These are phyloP conservation scores for Phalaenopsis aphrodite DNA, from an alignment of 106 monocot genomes.

Conservation along the genomic window DNA sequence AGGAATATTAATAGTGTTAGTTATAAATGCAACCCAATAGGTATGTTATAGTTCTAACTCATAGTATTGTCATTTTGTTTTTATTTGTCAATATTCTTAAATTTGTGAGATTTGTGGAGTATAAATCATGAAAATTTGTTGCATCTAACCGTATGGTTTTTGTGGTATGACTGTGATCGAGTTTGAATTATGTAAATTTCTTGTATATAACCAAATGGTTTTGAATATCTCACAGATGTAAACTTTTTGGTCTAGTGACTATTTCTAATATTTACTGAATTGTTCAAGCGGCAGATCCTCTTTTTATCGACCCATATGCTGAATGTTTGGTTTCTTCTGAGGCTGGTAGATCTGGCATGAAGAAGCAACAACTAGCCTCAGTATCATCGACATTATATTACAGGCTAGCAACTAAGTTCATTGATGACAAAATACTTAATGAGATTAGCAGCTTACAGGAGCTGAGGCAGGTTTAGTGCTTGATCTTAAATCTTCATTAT, in stretches of 20 bases:
- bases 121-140: no score
- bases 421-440: conserved; percentile 66
- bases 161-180: no score
- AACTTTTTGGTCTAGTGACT: background rate
- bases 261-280: background rate
- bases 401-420: conserved; percentile 57
- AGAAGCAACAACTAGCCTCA: conserved; percentile 3
- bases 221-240: no score
- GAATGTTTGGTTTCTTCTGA: conserved; percentile 50
- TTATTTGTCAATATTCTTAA: no score
- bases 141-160: no score
- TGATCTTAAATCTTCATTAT: background rate
- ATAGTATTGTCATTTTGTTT: no score
- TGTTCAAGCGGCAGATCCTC: conserved; percentile 50
- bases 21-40: no score
- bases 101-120: no score
- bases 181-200: no score
- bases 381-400: conserved; percentile 24
- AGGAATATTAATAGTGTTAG: no score
- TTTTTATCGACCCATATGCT: conserved; percentile 80
- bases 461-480: conserved; percentile 67
- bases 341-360: background rate
- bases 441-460: conserved; percentile 32
- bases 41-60: no score
- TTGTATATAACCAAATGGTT: no score